Evolutionary conservation across 1,284 basidiomycete species (phyloP).

Genomic region (Spongispora temasekensis): DNA sequence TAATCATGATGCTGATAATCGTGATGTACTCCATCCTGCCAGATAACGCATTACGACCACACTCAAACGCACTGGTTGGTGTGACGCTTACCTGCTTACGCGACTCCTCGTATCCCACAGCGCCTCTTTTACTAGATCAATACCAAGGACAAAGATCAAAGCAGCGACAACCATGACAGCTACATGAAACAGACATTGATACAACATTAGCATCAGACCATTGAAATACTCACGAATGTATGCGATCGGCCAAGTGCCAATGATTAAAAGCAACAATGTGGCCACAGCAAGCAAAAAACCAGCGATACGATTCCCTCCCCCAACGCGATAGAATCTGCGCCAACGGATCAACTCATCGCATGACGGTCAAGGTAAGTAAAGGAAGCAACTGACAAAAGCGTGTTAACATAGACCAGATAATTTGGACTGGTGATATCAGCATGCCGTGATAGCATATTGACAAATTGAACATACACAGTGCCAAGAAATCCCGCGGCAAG

Average conservation of each 20-base stretch:
- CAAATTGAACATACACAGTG: slow-evolving; percentile 59
- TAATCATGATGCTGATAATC: slow-evolving; percentile 80
- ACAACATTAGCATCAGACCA: not conserved
- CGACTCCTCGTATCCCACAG: slow-evolving; percentile 94
- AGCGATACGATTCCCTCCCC: slow-evolving; percentile 82
- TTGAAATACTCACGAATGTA: slow-evolving; percentile 72
- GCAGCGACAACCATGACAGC: slow-evolving; percentile 90
- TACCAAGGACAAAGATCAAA: slow-evolving; percentile 92
- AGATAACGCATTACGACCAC: slow-evolving; percentile 3
- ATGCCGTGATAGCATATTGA: not conserved
- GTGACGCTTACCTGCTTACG: slow-evolving; percentile 67
- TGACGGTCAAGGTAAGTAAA: not conserved
- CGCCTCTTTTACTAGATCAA: slow-evolving; percentile 94
- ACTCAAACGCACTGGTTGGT: not conserved
- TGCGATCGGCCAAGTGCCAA: slow-evolving; percentile 86
- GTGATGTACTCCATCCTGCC: slow-evolving; percentile 73
- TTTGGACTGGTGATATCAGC: slow-evolving; percentile 56
- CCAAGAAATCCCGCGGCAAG: slow-evolving; percentile 80
- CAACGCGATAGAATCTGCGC: slow-evolving; percentile 87
- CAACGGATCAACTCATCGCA: not conserved
- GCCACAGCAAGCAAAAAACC: slow-evolving; percentile 85
- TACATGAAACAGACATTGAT: slow-evolving; percentile 46
- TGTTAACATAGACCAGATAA: slow-evolving; percentile 90
- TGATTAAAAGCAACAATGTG: slow-evolving; percentile 73
- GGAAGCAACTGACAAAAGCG: slow-evolving; percentile 62